phyloP scores from a whole-genome alignment of 192 early-diverging fungal genomes.

The Backusella tuberculispora region DNA sequence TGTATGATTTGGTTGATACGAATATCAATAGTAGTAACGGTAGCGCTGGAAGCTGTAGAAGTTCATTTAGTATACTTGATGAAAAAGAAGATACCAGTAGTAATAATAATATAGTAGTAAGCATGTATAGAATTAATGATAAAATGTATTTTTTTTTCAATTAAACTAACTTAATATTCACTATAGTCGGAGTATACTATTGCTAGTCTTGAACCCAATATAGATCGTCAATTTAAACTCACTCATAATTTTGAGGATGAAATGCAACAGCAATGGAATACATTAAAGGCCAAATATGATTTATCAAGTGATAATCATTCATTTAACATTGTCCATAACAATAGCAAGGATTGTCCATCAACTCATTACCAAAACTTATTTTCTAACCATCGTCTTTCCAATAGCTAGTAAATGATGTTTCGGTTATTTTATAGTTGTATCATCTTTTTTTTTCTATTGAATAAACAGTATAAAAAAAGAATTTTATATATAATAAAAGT shows the following conservation, averaged over 20 bases:
- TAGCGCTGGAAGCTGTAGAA: conserved; percentile 1
- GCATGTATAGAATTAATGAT: not conserved
- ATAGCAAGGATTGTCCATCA: not conserved
- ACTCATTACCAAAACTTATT: not conserved
- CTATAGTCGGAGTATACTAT: not conserved
- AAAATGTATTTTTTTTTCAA: not conserved
- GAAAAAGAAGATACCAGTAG: not conserved
- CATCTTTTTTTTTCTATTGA: too few species aligned
- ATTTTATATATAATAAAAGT: too few species aligned
- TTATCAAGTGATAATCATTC: not conserved
- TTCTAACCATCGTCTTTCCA: not conserved
- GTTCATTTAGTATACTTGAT: conserved; percentile 5
- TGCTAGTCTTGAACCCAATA: not conserved
- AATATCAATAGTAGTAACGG: not conserved
- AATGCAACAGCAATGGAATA: conserved; percentile 18
- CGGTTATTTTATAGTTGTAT: not conserved
- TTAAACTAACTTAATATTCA: too few species aligned
- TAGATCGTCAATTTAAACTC: not conserved
- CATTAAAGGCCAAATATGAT: not conserved
- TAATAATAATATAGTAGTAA: not conserved
- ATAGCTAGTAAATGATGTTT: not conserved
- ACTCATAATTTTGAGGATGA: conserved; percentile 1
- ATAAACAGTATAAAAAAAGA: too few species aligned
- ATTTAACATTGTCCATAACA: not conserved
- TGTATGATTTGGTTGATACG: not conserved